Conservation (phyloP, 441 rosid species). For the Corymbia calophylla region DNA sequence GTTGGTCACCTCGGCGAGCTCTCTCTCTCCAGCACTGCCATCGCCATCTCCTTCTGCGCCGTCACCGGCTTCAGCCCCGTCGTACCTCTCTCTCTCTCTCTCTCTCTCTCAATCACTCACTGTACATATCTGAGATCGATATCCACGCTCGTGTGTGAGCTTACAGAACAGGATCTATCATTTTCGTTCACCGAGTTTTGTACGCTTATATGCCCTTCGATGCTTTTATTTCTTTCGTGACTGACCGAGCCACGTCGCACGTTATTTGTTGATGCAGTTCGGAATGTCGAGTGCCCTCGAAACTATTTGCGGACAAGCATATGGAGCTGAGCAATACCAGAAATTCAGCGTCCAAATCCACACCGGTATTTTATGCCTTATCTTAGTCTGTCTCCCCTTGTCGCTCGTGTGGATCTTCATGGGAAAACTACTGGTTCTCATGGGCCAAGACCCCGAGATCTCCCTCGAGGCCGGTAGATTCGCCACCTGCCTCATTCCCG, state of each 20-base stretch:
- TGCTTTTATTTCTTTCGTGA: background rate
- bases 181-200: background rate
- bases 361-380: background rate
- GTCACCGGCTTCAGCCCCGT: conserved; percentile 43
- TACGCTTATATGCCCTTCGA: background rate
- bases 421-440: background rate
- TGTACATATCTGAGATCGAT: background rate
- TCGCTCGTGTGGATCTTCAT: background rate
- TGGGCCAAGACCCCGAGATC: conserved; percentile 1
- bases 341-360: background rate
- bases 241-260: background rate
- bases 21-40: conserved; percentile 42
- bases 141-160: background rate
- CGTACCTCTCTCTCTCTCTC: conserved; percentile 8
- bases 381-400: background rate
- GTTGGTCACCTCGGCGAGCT: conserved; percentile 45
- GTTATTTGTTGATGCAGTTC: background rate
- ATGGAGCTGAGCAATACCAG: conserved; percentile 2
- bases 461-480: background rate
- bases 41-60: conserved; percentile 50
- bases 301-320: background rate
- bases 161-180: background rate
- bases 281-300: conserved; percentile 9
- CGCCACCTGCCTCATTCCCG: background rate
- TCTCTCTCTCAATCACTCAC: background rate